A percentile compares a stretch with the other conserved stretches of the same genome.
These are phyloP conservation scores for Phytopythium kandeliae DNA, from an alignment of 352 stramenopile species.

Conservation along the genomic window DNA sequence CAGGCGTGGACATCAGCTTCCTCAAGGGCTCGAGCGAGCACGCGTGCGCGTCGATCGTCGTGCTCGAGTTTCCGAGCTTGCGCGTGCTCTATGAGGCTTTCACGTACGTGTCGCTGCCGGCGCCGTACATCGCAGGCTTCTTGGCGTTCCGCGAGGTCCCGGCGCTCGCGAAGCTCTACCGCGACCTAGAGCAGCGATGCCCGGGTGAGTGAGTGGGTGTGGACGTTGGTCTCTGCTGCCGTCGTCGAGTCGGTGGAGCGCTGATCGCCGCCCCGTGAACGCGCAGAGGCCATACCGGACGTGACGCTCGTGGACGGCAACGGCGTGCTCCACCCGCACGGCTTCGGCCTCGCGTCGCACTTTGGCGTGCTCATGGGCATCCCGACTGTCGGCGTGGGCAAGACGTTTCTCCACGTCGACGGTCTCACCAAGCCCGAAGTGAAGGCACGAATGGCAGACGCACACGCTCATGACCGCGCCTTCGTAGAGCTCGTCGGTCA, in stretches of 20 bases:
- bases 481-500: constrained; percentile 41
- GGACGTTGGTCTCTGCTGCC: too few relatives aligned
- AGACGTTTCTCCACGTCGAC: constrained; percentile 88
- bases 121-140: constrained; percentile 78
- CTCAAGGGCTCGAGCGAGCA: constrained; percentile 74
- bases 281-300: constrained; percentile 61
- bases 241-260: too few relatives aligned
- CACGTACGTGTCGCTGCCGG: constrained; percentile 75
- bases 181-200: constrained; percentile 42
- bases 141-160: constrained; percentile 77
- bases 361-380: constrained; percentile 88
- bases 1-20: constrained; percentile 83
- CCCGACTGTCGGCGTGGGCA: constrained; percentile 88
- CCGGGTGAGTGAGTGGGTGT: constrained; percentile 24
- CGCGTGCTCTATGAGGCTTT: constrained; percentile 74
- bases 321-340: constrained; percentile 80
- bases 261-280: neutral
- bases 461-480: constrained; percentile 22
- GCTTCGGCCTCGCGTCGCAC: constrained; percentile 91
- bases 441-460: constrained; percentile 42
- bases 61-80: constrained; percentile 60
- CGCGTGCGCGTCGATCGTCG: constrained; percentile 77
- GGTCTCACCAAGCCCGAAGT: constrained; percentile 73
- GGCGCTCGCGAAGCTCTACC: constrained; percentile 62
- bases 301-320: constrained; percentile 93